Evolutionary conservation across 805 yeast genomes (phyloP), one percentile per base, ranked within the genome.

Genomic region (Hanseniaspora lindneri): DNA sequence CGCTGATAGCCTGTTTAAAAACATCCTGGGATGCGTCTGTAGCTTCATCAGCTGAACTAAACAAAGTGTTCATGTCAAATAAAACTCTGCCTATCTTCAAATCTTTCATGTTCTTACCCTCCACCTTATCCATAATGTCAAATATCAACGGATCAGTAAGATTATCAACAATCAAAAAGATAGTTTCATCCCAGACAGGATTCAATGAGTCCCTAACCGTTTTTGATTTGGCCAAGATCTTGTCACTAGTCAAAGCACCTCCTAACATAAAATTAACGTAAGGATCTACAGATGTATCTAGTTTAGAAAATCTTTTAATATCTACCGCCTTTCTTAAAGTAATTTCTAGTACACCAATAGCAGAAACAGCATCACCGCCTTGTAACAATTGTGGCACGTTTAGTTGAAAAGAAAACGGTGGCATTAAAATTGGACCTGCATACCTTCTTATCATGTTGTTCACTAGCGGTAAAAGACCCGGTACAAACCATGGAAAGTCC

Each of bases 341-440:
- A 37, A 92, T 63, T 39, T 80, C 80, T 53, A 92, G 66, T 28
- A 92, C 83, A 66, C 99, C 99, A 56, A 86, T 72, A 6, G 97
- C 81, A 32, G 89, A 76, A 58, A 80, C 80, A 39, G 89, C 80
- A 59, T 96, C 95, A 8, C 42, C 41, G 19, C 49, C 49, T 19
- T 94, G 81, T 56, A 89, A 64, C 60, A 92, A 68, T 66, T 87
- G 96, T 60, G 94, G 95, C 40, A 92, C 74, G 58, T 94, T 92
- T 61, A 92, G 68, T 68, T 92, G 95, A 71, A 88, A 83, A 3
- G 96, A 86, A 54, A 92, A 79, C 13, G 99, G 99, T 39, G 83
- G 72, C 58, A 85, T 82, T 42, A 89, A 60, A 69, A 92, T 76
- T 27, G 96, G 92, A 9, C 97, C 97, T 47, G 77, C 79, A 65